phyloP scores from a whole-genome alignment of 305 asterid genomes.

The Fraxinus sp. region DNA sequence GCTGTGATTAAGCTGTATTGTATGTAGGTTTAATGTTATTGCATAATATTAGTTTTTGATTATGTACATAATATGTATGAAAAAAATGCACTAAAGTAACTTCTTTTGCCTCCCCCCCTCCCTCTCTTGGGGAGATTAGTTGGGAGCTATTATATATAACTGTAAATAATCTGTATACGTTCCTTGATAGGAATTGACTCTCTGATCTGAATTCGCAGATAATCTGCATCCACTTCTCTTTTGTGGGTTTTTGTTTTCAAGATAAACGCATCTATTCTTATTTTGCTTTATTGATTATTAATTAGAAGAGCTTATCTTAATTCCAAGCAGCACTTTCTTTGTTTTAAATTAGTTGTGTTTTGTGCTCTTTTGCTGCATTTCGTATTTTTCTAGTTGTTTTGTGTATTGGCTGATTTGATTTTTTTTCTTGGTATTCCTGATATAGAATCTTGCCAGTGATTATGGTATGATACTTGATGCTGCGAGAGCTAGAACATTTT shows the following conservation, averaged over 20 bases:
- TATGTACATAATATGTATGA: neutral
- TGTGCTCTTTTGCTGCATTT: neutral
- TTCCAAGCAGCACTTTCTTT: neutral
- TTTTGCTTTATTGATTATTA: neutral
- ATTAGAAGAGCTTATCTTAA: neutral
- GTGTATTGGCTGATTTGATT: neutral
- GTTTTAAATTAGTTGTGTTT: neutral
- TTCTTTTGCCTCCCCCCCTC: neutral
- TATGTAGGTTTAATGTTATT: neutral
- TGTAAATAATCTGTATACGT: neutral
- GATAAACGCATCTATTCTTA: neutral
- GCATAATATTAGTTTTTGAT: neutral
- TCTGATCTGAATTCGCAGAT: neutral
- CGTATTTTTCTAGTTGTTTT: neutral
- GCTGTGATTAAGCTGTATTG: neutral
- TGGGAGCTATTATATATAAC: neutral
- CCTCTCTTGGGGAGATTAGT: neutral
- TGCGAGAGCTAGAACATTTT: slow-evolving; percentile 33
- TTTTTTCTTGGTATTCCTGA: neutral
- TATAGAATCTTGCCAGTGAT: slow-evolving; percentile 28
- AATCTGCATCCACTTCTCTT: neutral
- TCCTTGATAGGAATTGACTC: neutral
- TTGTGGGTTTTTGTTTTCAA: neutral
- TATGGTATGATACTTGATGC: slow-evolving; percentile 48
- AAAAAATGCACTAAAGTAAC: neutral